A percentile compares a stretch with the other conserved stretches of the same genome.
Evolutionary conservation across 2,329 filamentous ascomycete genomes (phyloP).

Genomic region (Venturia carpophila): DNA sequence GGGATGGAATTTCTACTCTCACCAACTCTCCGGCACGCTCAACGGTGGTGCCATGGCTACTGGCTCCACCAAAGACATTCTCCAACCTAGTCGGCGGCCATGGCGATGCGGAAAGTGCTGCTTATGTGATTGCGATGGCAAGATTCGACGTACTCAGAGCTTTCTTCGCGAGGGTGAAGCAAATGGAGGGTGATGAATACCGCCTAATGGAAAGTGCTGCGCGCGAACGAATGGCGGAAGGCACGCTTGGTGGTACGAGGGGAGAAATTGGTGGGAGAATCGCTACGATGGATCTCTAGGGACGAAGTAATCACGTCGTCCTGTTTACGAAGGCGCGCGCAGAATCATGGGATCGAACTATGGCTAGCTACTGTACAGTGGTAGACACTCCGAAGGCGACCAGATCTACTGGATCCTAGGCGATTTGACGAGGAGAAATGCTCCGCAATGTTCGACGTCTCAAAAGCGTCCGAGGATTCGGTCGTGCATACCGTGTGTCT

Average conservation of each 20-base stretch:
- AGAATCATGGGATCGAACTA: neutral
- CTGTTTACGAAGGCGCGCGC: neutral
- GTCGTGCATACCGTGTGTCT: too few relatives aligned
- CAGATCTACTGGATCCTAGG: neutral
- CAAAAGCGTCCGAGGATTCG: too few relatives aligned
- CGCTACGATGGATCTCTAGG: constrained; percentile 37
- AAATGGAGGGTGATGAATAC: constrained; percentile 23
- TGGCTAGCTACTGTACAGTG: neutral
- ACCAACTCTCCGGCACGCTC: constrained; percentile 50
- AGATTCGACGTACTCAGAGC: constrained; percentile 50
- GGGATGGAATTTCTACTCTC: constrained; percentile 40
- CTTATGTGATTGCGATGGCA: constrained; percentile 49
- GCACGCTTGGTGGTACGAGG: constrained; percentile 35
- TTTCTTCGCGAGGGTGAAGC: constrained; percentile 39
- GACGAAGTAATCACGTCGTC: neutral
- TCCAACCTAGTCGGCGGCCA: constrained; percentile 51
- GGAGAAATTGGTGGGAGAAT: constrained; percentile 38
- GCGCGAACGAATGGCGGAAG: constrained; percentile 35
- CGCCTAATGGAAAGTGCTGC: constrained; percentile 35
- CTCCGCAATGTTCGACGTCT: too few relatives aligned
- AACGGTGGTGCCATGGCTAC: constrained; percentile 47
- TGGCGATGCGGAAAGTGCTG: constrained; percentile 49
- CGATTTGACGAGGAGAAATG: too few relatives aligned
- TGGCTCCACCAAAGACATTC: constrained; percentile 50
- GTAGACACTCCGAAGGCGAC: neutral